Conservation (phyloP, 1,284 basidiomycete genomes). For the Golubevia sp. region DNA sequence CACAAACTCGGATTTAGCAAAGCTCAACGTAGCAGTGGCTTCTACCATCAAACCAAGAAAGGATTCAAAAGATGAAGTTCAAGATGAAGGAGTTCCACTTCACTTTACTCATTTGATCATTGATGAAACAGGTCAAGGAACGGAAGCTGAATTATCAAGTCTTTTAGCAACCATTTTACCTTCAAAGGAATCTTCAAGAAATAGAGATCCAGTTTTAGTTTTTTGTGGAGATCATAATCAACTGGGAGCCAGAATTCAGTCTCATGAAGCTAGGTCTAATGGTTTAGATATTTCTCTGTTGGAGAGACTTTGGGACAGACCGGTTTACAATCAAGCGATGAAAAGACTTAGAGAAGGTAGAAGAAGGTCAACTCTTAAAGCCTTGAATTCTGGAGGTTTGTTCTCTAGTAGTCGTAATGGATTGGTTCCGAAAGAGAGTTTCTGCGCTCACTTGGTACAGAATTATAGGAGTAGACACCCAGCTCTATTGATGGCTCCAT, state of each 20-base stretch:
- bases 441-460: slow-evolving; percentile 35
- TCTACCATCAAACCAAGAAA: slow-evolving; percentile 21
- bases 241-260: slow-evolving; percentile 61
- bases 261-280: slow-evolving; percentile 38
- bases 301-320: slow-evolving; percentile 56
- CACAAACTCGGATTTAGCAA: slow-evolving; percentile 54
- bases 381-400: too few relatives aligned
- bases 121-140: slow-evolving; percentile 63
- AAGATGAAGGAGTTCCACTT: slow-evolving; percentile 14
- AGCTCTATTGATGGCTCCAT: slow-evolving; percentile 61
- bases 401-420: not conserved
- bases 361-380: slow-evolving; percentile 11
- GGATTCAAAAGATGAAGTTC: not conserved
- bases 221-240: slow-evolving; percentile 63
- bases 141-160: slow-evolving; percentile 59
- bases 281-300: slow-evolving; percentile 62
- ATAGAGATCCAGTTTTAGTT: slow-evolving; percentile 35
- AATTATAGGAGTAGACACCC: slow-evolving; percentile 62
- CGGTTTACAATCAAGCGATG: slow-evolving; percentile 43
- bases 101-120: slow-evolving; percentile 63
- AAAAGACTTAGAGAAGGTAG: slow-evolving; percentile 14
- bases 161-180: slow-evolving; percentile 57
- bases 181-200: slow-evolving; percentile 9
- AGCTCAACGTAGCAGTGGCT: slow-evolving; percentile 25
- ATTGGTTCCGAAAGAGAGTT: slow-evolving; percentile 7